Percentiles rank a stretch among this genome's conserved stretches.
Evolutionary conservation across 306 rosid species (phyloP).

Genomic region (Inga leiocalycina): DNA sequence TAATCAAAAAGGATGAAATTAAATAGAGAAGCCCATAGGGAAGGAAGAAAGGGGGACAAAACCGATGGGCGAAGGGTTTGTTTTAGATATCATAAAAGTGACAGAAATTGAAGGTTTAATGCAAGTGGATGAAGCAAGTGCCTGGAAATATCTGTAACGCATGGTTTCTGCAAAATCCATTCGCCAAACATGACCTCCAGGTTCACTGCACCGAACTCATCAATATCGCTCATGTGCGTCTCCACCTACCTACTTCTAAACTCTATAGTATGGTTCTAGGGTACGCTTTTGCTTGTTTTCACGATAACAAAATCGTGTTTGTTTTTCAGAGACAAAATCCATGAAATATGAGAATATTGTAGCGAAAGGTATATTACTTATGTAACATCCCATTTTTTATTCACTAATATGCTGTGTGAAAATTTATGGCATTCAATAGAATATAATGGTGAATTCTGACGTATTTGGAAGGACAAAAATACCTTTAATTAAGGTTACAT

Average conservation of each 20-base stretch:
- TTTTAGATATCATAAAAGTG: slow-evolving; percentile 18
- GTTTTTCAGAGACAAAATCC: no score
- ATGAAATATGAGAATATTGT: no score
- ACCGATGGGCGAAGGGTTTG: slow-evolving; percentile 29
- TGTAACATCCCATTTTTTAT: no score
- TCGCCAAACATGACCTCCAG: neutral
- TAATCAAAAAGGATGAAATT: neutral
- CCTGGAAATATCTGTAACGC: slow-evolving; percentile 26
- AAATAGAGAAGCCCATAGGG: slow-evolving; percentile 3
- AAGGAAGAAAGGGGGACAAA: neutral
- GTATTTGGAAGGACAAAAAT: no score
- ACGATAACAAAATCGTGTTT: neutral
- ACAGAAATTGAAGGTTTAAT: slow-evolving; percentile 8
- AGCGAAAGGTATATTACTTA: no score
- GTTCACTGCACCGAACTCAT: neutral
- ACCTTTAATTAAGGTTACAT: no score
- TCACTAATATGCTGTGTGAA: no score
- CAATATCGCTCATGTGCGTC: neutral
- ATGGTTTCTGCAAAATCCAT: neutral
- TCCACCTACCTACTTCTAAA: neutral
- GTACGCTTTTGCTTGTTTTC: no score
- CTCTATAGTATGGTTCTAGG: no score
- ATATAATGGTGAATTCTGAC: no score
- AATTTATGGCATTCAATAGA: no score
- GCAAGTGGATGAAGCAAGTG: slow-evolving; percentile 28